Evolutionary conservation across 2,329 filamentous ascomycete species (phyloP).

Genomic region (Capronia americana): DNA sequence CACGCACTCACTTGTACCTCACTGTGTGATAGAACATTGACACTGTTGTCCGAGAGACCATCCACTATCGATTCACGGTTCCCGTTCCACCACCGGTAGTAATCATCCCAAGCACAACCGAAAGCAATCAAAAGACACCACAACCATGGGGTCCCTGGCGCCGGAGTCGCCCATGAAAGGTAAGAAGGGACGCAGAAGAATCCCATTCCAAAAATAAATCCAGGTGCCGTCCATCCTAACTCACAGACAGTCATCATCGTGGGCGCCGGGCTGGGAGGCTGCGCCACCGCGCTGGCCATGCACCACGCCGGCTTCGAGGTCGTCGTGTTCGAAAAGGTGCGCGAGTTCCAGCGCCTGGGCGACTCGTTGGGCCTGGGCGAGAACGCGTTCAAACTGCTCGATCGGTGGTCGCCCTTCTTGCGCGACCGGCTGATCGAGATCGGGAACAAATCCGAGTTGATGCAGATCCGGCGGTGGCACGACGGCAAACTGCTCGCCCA

Average conservation of each 20-base stretch:
- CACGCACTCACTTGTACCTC: background rate
- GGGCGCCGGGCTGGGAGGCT: conserved; percentile 62
- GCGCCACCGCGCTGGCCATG: conserved; percentile 69
- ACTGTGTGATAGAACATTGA: background rate
- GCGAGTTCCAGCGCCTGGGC: conserved; percentile 53
- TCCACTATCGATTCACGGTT: background rate
- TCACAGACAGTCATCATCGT: conserved; percentile 32
- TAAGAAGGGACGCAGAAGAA: background rate
- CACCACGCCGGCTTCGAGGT: conserved; percentile 66
- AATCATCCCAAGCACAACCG: background rate
- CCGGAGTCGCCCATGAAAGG: conserved; percentile 30
- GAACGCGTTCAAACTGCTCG: conserved; percentile 41
- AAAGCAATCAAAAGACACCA: background rate
- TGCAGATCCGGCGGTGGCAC: conserved; percentile 47
- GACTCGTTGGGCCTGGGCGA: conserved; percentile 46
- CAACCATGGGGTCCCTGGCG: conserved; percentile 30
- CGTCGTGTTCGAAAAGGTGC: conserved; percentile 58
- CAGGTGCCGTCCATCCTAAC: background rate
- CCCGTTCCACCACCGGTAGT: background rate
- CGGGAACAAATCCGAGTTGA: conserved; percentile 41
- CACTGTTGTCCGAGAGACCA: too few species aligned
- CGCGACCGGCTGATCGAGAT: conserved; percentile 60
- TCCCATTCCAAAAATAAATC: background rate
- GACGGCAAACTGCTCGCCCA: conserved; percentile 46
- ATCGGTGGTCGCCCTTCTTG: conserved; percentile 46